phyloP scores from a whole-genome alignment of 2,329 filamentous ascomycete genomes.

The Rutstroemia sydowiana region DNA sequence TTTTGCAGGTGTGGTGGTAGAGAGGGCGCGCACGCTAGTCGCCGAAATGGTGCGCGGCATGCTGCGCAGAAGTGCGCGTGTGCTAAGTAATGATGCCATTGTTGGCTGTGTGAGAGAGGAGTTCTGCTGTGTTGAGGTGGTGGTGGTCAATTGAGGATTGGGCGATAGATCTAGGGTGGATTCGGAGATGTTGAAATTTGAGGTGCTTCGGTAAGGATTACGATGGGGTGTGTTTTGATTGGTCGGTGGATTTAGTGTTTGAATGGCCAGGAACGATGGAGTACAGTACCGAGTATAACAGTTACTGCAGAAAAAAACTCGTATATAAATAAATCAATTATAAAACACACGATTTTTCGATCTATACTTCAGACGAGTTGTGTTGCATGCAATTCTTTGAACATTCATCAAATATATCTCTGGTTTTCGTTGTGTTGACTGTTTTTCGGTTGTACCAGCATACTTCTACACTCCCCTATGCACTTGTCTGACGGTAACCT shows the following conservation, averaged over 20 bases:
- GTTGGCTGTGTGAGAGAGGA: slow-evolving; percentile 10
- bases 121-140: neutral
- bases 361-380: too few species aligned
- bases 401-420: too few species aligned
- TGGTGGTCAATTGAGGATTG: slow-evolving; percentile 5
- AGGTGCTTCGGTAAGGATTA: slow-evolving; percentile 8
- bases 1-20: slow-evolving; percentile 33
- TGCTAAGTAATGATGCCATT: slow-evolving; percentile 65
- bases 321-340: too few species aligned
- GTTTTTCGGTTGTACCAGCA: too few species aligned
- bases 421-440: too few species aligned
- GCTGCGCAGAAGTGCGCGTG: slow-evolving; percentile 61
- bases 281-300: too few species aligned
- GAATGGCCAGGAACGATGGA: neutral
- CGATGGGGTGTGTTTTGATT: slow-evolving; percentile 9
- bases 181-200: slow-evolving; percentile 9
- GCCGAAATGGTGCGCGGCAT: slow-evolving; percentile 30
- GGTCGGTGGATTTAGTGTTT: slow-evolving; percentile 2
- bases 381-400: too few species aligned
- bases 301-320: too few species aligned
- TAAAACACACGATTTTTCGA: too few species aligned
- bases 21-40: slow-evolving; percentile 46
- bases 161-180: slow-evolving; percentile 1
- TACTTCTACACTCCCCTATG: too few species aligned
- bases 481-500: too few species aligned